A percentile compares a stretch with the other conserved stretches of the same genome.
Evolutionary conservation across 768 basidiomycete species (phyloP).

Genomic region (Trametes elegans): DNA sequence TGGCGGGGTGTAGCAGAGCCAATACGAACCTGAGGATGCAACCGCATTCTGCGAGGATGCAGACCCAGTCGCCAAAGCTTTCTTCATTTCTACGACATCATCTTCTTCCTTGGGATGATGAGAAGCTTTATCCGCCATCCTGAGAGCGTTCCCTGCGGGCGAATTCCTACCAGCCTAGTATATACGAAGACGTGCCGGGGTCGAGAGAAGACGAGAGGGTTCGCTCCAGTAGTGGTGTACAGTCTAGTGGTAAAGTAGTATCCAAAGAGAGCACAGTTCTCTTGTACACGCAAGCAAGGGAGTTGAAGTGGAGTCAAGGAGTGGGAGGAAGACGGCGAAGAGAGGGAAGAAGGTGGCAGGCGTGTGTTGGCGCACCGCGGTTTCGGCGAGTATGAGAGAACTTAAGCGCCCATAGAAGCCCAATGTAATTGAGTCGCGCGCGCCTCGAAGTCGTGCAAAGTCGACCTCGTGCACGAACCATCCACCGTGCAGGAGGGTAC

Average conservation of each 20-base stretch:
- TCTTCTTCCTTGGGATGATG: slow-evolving; percentile 29
- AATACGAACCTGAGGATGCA: slow-evolving; percentile 20
- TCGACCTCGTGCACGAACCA: too few relatives aligned
- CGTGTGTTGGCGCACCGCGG: too few relatives aligned
- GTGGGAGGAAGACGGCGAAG: neutral
- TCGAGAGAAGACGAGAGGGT: neutral
- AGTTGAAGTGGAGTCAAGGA: neutral
- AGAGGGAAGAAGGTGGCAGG: neutral
- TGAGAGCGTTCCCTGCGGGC: too few relatives aligned
- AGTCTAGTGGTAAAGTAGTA: neutral
- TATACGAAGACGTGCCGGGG: neutral
- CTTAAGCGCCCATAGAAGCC: slow-evolving; percentile 1
- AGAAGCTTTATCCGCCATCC: neutral
- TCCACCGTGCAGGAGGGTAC: too few relatives aligned
- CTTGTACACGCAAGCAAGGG: neutral
- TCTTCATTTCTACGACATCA: slow-evolving; percentile 54
- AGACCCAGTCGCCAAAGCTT: slow-evolving; percentile 42
- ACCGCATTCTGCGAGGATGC: neutral
- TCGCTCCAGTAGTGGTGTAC: neutral
- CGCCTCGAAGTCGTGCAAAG: too few relatives aligned
- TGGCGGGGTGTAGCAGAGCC: neutral
- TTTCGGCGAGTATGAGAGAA: neutral
- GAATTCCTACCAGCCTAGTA: neutral
- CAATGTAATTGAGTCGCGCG: too few relatives aligned
- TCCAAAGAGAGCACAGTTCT: neutral